These are phyloP conservation scores for Ammopiptanthus mongolicus DNA, from an alignment of 306 rosid genomes.

Conservation along the genomic window DNA sequence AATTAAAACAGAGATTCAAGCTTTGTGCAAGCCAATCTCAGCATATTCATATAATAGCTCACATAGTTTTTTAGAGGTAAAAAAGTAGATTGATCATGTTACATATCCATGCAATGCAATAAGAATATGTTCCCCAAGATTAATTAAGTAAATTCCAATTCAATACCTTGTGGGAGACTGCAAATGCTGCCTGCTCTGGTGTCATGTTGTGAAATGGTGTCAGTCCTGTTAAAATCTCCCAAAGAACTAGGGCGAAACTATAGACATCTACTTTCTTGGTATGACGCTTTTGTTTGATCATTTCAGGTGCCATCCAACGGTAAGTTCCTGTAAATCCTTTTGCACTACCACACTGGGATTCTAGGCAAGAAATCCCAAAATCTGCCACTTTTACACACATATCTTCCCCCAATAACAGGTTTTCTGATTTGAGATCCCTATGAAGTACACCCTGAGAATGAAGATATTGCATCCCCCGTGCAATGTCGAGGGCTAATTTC, in stretches of 20 bases:
- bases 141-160: neutral
- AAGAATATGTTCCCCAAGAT: neutral
- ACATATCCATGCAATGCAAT: neutral
- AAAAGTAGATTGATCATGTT: neutral
- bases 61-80: neutral
- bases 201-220: constrained; percentile 96
- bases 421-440: constrained; percentile 96
- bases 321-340: constrained; percentile 96
- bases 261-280: constrained; percentile 93
- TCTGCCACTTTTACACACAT: constrained; percentile 94
- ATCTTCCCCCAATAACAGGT: constrained; percentile 74
- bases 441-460: constrained; percentile 91
- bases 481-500: constrained; percentile 70
- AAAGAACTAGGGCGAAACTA: constrained; percentile 88
- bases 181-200: constrained; percentile 98
- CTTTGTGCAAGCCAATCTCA: neutral
- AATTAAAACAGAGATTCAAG: neutral
- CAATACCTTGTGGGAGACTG: constrained; percentile 78
- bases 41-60: neutral
- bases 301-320: constrained; percentile 99
- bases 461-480: constrained; percentile 84
- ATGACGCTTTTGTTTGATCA: constrained; percentile 86
- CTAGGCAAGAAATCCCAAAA: constrained; percentile 94
- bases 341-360: constrained; percentile 67
- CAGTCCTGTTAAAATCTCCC: constrained; percentile 92